These are phyloP conservation scores for Cutaneotrichosporon sp. DNA, from an alignment of 1,284 basidiomycete genomes.

Conservation along the genomic window DNA sequence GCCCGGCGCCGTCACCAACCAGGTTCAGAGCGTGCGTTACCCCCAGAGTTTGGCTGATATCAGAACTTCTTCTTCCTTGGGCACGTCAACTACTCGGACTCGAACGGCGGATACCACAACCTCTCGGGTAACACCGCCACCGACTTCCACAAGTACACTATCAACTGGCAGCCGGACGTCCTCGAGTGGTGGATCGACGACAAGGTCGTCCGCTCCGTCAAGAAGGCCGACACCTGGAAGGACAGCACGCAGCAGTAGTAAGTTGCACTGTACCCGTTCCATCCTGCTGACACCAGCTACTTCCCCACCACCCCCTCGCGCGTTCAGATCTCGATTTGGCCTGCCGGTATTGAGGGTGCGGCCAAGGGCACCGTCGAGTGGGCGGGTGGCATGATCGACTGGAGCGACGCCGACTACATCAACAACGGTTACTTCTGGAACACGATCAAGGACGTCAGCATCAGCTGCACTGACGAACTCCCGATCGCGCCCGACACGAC, in stretches of 20 bases:
- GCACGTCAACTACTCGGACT: constrained; percentile 57
- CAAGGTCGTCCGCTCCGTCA: constrained; percentile 66
- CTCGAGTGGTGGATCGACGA: constrained; percentile 71
- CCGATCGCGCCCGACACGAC: constrained; percentile 7
- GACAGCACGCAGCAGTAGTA: constrained; percentile 45
- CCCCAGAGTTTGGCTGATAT: not conserved
- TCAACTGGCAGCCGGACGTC: constrained; percentile 73
- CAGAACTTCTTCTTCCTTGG: constrained; percentile 68
- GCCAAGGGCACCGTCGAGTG: constrained; percentile 71
- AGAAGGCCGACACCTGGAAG: constrained; percentile 62
- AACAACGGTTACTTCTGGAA: constrained; percentile 52
- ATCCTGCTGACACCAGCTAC: constrained; percentile 38
- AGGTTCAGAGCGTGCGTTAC: constrained; percentile 61
- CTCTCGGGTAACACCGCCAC: constrained; percentile 62
- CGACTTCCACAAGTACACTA: constrained; percentile 76
- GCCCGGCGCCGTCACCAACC: constrained; percentile 56
- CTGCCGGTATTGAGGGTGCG: constrained; percentile 65
- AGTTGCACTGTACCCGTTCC: not conserved
- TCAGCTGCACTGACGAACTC: constrained; percentile 35
- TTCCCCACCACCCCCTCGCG: constrained; percentile 76
- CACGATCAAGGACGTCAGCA: constrained; percentile 38
- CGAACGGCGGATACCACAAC: constrained; percentile 49
- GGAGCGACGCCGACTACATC: constrained; percentile 70
- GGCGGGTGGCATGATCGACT: constrained; percentile 77
- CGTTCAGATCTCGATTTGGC: constrained; percentile 77